Base-by-base conservation (phyloP, 2,329 filamentous ascomycete species). In the Aureobasidium sp. region DNA sequence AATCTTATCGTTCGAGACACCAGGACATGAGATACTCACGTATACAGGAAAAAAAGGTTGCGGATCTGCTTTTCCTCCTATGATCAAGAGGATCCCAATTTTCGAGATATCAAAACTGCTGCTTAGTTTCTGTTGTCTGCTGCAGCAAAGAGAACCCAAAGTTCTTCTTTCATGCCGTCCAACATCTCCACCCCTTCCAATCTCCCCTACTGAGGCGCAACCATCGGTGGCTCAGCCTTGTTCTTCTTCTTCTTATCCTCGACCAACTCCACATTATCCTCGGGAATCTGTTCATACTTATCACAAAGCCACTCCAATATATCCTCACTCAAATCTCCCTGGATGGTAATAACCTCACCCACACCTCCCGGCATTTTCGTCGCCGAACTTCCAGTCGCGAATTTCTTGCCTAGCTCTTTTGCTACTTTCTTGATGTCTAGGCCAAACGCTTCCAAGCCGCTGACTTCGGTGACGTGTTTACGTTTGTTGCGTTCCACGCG, bases 351-450 rank as follows among this genome's bases (percentile, higher is more conserved):
- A 77, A 97, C 94, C 76, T 99, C 94, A 5, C 72, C 72, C 44
- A 49, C 37, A 21, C 89, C 89, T 27, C 90, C 91, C 37, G 72
- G 68, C 1, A 89, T 84, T 78, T 97, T 96, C 9, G 93, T 97
- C 48, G 99, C 94, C 48, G 88, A 92, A 16, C 87, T 88, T 0
- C 94, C 94, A 10, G 94, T 97, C 34, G 94, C 94, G 72, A 99
- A 97, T 78, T 97, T 97, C 84, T 97, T 99, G 65, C 94, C 94
- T 68, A 97, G 87, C 71, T 97, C 94, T 80, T 97, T 97, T 3
- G 68, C 67, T 8, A 96, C 81, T 79, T 97, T 97, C 77, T 99
- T 99, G 70, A 97, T 82, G 62, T 97, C 93, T 45, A 97, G 76
- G 0, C 91, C 91, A 71, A 97, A 96, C 0, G 88, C 86, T 74